phyloP scores from a whole-genome alignment of 2,329 filamentous ascomycete genomes.

The Aspergillus costaricaensis region DNA sequence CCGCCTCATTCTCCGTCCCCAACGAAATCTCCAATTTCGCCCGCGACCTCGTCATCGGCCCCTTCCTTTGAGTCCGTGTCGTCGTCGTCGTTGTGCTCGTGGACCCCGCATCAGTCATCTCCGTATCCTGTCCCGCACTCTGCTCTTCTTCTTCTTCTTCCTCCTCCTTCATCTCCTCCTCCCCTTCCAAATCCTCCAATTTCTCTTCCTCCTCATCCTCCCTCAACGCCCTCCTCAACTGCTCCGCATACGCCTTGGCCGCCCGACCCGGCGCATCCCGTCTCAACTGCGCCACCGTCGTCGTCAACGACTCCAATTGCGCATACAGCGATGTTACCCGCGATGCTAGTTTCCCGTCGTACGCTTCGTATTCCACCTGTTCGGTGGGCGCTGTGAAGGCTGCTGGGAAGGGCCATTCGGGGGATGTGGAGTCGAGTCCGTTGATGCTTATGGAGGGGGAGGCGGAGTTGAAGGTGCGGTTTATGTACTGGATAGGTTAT shows the following conservation, averaged over 20 bases:
- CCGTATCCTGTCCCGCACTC: slow-evolving; percentile 17
- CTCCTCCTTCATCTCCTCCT: slow-evolving; percentile 22
- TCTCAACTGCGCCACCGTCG: slow-evolving; percentile 49
- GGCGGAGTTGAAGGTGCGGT: slow-evolving; percentile 46
- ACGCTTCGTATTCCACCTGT: slow-evolving; percentile 51
- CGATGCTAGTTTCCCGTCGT: slow-evolving; percentile 46
- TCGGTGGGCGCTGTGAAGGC: slow-evolving; percentile 40
- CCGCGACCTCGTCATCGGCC: slow-evolving; percentile 10
- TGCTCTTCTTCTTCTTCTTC: slow-evolving; percentile 1
- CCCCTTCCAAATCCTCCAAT: slow-evolving; percentile 45
- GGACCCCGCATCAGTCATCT: slow-evolving; percentile 20
- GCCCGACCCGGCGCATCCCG: slow-evolving; percentile 47
- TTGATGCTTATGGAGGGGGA: slow-evolving; percentile 51
- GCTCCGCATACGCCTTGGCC: slow-evolving; percentile 41
- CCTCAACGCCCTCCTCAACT: slow-evolving; percentile 37
- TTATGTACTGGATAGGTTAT: slow-evolving; percentile 41
- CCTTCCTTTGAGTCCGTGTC: background rate
- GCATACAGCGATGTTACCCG: slow-evolving; percentile 49
- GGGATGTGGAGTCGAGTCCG: slow-evolving; percentile 44
- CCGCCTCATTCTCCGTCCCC: slow-evolving; percentile 36
- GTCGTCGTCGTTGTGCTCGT: too few species aligned
- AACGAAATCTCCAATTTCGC: slow-evolving; percentile 38
- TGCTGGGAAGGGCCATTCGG: slow-evolving; percentile 34
- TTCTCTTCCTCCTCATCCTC: slow-evolving; percentile 54
- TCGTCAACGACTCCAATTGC: slow-evolving; percentile 50